A percentile compares a stretch with the other conserved stretches of the same genome.
These are phyloP conservation scores for Gaertneriomyces sp. DNA, from an alignment of 192 early-diverging fungal species.

Conservation along the genomic window DNA sequence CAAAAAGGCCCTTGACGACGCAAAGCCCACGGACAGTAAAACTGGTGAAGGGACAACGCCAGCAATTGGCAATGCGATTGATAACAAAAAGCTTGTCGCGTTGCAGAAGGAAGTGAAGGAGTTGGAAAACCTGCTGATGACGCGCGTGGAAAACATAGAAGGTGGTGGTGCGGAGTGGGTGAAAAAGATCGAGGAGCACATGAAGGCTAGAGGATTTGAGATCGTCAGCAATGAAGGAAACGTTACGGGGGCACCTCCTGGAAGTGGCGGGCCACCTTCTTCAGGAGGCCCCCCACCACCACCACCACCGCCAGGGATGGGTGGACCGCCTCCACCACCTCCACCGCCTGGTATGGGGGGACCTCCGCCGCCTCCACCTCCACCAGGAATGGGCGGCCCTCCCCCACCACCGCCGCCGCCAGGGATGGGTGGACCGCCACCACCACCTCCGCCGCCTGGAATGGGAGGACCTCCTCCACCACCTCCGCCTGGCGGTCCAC, in stretches of 20 bases:
- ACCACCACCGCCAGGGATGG: conserved; percentile 19
- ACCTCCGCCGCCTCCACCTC: conserved; percentile 20
- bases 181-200: conserved; percentile 14
- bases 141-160: conserved; percentile 15
- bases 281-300: conserved; percentile 23
- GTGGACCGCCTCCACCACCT: conserved; percentile 27
- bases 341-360: conserved; percentile 29
- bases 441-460: conserved; percentile 34
- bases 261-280: neutral
- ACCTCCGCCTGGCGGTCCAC: conserved; percentile 27
- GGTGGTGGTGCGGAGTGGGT: conserved; percentile 22
- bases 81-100: conserved; percentile 15
- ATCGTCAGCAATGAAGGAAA: neutral
- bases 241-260: neutral
- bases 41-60: no score
- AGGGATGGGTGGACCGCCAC: conserved; percentile 28
- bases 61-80: no score
- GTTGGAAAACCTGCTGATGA: conserved; percentile 31
- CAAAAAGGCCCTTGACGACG: conserved; percentile 14
- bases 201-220: neutral
- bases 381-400: conserved; percentile 30
- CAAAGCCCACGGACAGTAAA: neutral
- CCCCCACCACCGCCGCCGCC: conserved; percentile 43
- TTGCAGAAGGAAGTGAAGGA: conserved; percentile 29
- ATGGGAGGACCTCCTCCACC: conserved; percentile 26